These are phyloP conservation scores for Marasmius fiardii DNA, from an alignment of 1,284 basidiomycete species.

Conservation along the genomic window DNA sequence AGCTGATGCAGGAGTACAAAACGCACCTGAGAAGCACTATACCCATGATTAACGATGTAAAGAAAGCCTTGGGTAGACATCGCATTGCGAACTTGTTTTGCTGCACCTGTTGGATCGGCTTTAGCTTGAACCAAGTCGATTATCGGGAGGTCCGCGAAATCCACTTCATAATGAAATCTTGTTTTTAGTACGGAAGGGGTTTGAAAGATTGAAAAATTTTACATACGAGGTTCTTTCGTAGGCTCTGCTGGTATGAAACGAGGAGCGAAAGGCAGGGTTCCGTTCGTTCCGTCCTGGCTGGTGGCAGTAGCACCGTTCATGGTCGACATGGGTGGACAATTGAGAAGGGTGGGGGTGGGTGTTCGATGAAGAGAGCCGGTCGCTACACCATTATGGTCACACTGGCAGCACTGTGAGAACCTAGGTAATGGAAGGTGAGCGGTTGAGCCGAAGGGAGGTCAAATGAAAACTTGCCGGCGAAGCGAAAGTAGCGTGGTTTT, in stretches of 20 bases:
- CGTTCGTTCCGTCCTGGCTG: too few species aligned
- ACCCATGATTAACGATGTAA: constrained; percentile 36
- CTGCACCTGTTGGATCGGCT: constrained; percentile 32
- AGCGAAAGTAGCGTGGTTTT: too few species aligned
- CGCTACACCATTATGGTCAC: too few species aligned
- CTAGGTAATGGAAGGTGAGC: too few species aligned
- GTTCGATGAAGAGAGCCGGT: too few species aligned
- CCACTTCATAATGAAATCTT: constrained; percentile 22
- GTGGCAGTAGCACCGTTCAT: too few species aligned
- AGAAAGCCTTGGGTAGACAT: constrained; percentile 41
- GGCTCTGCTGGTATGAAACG: neutral
- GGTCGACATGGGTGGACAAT: too few species aligned
- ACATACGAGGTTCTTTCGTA: constrained; percentile 1
- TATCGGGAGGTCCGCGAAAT: constrained; percentile 42
- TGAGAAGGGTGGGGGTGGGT: too few species aligned
- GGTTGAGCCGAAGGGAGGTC: too few species aligned
- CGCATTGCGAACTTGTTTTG: constrained; percentile 35
- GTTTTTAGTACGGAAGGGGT: neutral
- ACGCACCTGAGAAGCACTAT: constrained; percentile 1
- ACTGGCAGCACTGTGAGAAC: too few species aligned
- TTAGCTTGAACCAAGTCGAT: constrained; percentile 39
- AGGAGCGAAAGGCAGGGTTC: neutral
- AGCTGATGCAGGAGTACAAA: too few species aligned
- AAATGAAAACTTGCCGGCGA: too few species aligned
- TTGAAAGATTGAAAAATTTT: neutral